Percentiles rank a stretch among this genome's conserved stretches.
These are phyloP conservation scores for Grigorovia humatica DNA, from an alignment of 805 yeast species.

Conservation along the genomic window DNA sequence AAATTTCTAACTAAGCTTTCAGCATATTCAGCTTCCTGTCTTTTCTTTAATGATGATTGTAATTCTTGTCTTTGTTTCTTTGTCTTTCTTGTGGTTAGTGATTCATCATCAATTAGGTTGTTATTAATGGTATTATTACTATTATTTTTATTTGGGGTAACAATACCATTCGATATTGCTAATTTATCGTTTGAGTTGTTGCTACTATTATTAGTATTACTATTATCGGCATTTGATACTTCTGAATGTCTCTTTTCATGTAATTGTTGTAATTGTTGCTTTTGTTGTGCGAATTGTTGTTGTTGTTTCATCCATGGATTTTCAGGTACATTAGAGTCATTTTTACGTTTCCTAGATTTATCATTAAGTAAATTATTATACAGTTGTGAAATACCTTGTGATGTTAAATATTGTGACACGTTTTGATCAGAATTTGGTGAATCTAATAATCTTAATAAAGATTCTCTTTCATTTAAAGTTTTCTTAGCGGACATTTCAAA, in stretches of 20 bases:
- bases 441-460: constrained; percentile 67
- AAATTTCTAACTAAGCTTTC: constrained; percentile 32
- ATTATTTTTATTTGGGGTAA: not conserved
- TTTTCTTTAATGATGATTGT: constrained; percentile 24
- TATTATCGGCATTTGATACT: not conserved
- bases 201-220: not conserved
- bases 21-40: constrained; percentile 27
- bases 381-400: constrained; percentile 82
- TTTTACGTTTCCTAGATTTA: constrained; percentile 45
- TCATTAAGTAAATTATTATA: constrained; percentile 70
- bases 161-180: not conserved
- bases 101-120: not conserved
- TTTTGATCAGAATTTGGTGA: constrained; percentile 76
- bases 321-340: constrained; percentile 32
- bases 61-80: constrained; percentile 26
- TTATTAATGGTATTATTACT: not conserved
- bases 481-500: constrained; percentile 88
- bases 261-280: constrained; percentile 26
- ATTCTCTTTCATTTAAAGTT: constrained; percentile 73
- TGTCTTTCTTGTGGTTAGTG: constrained; percentile 12
- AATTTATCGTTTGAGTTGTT: not conserved
- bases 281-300: constrained; percentile 31
- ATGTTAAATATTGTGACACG: constrained; percentile 64
- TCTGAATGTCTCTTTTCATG: constrained; percentile 13
- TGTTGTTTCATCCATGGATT: constrained; percentile 36